Evolutionary conservation across 345 rosid species (phyloP), one percentile per base, ranked within the genome.

Genomic region (Acer campestre): DNA sequence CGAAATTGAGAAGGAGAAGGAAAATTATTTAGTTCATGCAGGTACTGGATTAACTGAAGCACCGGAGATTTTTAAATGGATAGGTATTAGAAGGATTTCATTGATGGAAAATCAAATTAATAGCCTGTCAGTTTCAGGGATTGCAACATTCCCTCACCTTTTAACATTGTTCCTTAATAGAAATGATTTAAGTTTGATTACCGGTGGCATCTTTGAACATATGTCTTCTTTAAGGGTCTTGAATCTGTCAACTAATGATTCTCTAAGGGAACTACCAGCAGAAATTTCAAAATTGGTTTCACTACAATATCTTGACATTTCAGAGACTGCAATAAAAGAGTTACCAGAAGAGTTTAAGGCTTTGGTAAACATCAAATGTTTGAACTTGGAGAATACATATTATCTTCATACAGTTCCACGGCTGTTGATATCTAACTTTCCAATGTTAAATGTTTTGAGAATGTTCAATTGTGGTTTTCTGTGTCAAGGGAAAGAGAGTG

Each of bases 91-190:
- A 42, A 44, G 68, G 17, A 16, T 73, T n/a, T 73, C 76, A 2
- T 48, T 73, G 14, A 42, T 61, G 42, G 18, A 17, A 13, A 73
- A 73, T 35, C 3, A 31, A 1, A 58, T 76, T 9, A 3, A 6
- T 0, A 18, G 18, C 40, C 42, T 76, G 42, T 2, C 2, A 5
- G 9, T 42, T 35, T 35, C 38, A 35, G 59, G 2, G 22, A 38
- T 29, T 51, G 46, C 79, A 3, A 2, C 5, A 3, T 56, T 58
- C 61, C 56, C 67, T 2, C 25, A n/a, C 42, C 67, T 76, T 13
- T 23, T 10, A n/a, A 68, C 79, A 13, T 25, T 76, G 23, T 76
- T 76, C 59, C 79, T 76, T 10, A 12, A n/a, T 17, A 8, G 20
- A 1, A 76, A 76, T 38, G 3, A 17, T 42, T 10, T 76, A 4